phyloP scores from a whole-genome alignment of 2,329 filamentous ascomycete genomes.

The Cercospora berteroae region DNA sequence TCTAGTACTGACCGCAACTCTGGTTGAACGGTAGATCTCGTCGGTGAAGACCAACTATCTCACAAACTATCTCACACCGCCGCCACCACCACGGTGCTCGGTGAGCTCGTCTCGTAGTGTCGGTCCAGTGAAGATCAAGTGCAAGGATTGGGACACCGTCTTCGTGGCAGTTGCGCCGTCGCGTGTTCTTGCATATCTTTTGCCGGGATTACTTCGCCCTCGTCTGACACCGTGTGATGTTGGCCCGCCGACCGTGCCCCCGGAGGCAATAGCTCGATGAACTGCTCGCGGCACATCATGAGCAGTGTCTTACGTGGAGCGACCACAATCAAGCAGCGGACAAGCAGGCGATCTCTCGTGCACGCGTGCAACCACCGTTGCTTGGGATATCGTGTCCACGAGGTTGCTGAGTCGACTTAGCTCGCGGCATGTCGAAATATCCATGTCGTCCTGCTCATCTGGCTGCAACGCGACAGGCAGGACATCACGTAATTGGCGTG shows the following conservation, averaged over 20 bases:
- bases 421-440: neutral
- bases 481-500: neutral
- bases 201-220: neutral
- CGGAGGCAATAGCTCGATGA: neutral
- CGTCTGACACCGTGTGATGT: neutral
- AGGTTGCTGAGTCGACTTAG: neutral
- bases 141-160: neutral
- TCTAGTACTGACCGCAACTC: neutral
- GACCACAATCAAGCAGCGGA: neutral
- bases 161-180: neutral
- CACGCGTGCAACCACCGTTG: neutral
- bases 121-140: neutral
- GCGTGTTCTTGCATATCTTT: neutral
- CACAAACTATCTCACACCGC: neutral
- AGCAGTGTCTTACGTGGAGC: slow-evolving; percentile 3
- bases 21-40: neutral
- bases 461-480: neutral
- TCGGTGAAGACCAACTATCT: neutral
- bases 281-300: neutral
- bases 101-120: neutral
- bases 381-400: neutral
- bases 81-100: neutral
- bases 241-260: neutral
- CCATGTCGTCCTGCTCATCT: neutral
- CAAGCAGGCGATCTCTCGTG: neutral